Conservation (phyloP, 2,329 filamentous ascomycete genomes). For the Claviceps sp. region DNA sequence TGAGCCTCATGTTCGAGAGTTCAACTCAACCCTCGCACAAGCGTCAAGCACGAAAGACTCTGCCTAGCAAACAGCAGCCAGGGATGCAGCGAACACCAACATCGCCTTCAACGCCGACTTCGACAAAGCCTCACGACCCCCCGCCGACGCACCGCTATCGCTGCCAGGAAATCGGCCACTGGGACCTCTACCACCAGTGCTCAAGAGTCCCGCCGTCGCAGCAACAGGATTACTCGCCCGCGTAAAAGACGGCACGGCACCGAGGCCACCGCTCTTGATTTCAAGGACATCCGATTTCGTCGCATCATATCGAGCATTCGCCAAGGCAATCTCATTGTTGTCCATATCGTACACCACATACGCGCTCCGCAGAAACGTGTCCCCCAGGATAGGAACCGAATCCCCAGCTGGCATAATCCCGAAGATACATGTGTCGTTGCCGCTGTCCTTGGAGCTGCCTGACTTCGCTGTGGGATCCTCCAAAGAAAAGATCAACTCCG, state of each 20-base stretch:
- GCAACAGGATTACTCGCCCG: constrained; percentile 32
- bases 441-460: constrained; percentile 40
- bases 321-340: constrained; percentile 59
- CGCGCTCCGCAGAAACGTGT: constrained; percentile 61
- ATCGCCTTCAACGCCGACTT: background rate
- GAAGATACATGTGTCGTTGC: constrained; percentile 48
- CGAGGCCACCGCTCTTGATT: constrained; percentile 33
- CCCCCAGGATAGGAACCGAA: constrained; percentile 51
- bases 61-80: background rate
- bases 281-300: constrained; percentile 34
- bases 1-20: too few relatives aligned
- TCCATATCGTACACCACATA: constrained; percentile 65
- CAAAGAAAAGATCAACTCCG: constrained; percentile 45
- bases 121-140: background rate
- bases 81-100: background rate
- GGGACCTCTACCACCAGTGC: background rate
- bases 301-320: constrained; percentile 51
- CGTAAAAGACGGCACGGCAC: background rate
- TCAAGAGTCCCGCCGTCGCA: constrained; percentile 21
- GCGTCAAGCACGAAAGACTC: too few relatives aligned
- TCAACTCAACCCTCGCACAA: too few relatives aligned
- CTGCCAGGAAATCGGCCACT: background rate
- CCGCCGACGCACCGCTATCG: background rate
- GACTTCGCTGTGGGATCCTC: constrained; percentile 21
- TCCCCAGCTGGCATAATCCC: constrained; percentile 47